phyloP scores from a whole-genome alignment of 2,329 filamentous ascomycete genomes.

The Penicillium sp. region DNA sequence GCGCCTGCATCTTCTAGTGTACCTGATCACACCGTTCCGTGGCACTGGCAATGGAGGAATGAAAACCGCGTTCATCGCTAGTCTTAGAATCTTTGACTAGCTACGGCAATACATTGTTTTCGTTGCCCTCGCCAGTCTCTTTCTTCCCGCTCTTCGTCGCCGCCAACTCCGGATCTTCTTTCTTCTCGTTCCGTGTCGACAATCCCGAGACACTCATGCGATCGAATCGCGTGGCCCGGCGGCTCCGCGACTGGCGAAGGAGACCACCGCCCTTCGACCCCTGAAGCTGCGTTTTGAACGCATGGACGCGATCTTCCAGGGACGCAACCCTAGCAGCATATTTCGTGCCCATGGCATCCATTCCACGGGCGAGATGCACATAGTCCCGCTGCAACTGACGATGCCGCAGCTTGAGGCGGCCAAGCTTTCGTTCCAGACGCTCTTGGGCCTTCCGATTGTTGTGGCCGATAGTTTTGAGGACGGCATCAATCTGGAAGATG shows the following conservation, averaged over 20 bases:
- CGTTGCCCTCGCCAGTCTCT: background rate
- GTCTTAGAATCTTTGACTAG: too few relatives aligned
- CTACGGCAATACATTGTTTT: too few relatives aligned
- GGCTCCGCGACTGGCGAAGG: background rate
- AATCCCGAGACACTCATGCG: background rate
- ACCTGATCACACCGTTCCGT: background rate
- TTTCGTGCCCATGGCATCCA: slow-evolving; percentile 10
- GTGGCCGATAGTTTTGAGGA: background rate
- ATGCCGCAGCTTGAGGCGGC: slow-evolving; percentile 15
- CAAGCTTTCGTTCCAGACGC: slow-evolving; percentile 16
- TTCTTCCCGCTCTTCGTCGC: background rate
- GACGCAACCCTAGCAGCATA: slow-evolving; percentile 11
- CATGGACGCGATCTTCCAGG: slow-evolving; percentile 3
- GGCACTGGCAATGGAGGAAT: background rate
- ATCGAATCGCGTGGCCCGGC: background rate
- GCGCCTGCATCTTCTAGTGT: background rate
- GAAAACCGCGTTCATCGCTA: too few relatives aligned
- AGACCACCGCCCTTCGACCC: slow-evolving; percentile 1
- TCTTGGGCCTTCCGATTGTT: slow-evolving; percentile 14
- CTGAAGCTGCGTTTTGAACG: background rate
- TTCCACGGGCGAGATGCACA: slow-evolving; percentile 10
- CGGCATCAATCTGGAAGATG: slow-evolving; percentile 21
- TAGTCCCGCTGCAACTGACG: slow-evolving; percentile 19
- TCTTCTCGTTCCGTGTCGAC: too few relatives aligned
- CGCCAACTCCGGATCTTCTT: background rate